phyloP scores from a whole-genome alignment of 768 basidiomycete genomes.

The Collybia mongolica region DNA sequence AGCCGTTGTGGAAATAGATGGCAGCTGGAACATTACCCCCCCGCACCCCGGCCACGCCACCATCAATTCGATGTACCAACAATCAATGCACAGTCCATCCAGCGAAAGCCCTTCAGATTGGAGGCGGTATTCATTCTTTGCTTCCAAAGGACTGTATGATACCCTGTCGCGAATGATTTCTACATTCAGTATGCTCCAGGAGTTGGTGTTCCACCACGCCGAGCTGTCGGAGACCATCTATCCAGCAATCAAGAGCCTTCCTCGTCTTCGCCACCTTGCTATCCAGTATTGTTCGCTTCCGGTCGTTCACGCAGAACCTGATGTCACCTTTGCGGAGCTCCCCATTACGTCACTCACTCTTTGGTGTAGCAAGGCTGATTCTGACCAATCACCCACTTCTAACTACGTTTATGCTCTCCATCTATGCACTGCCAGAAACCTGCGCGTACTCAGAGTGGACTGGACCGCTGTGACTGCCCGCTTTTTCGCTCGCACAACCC shows the following conservation, averaged over 20 bases:
- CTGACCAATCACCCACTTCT: constrained; percentile 6
- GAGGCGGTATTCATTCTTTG: constrained; percentile 9
- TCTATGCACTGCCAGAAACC: constrained; percentile 32
- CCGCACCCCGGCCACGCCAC: constrained; percentile 1
- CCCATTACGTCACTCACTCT: constrained; percentile 43
- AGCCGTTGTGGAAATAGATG: constrained; percentile 15
- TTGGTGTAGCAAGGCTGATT: constrained; percentile 29
- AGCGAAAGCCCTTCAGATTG: neutral
- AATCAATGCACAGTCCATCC: neutral
- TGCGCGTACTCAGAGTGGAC: constrained; percentile 43
- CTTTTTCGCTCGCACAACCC: constrained; percentile 25
- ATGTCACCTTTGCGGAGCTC: constrained; percentile 23
- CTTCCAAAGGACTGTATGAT: constrained; percentile 9
- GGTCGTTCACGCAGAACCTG: constrained; percentile 5
- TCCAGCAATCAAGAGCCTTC: constrained; percentile 32
- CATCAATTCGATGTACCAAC: too few species aligned
- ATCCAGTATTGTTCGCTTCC: constrained; percentile 41
- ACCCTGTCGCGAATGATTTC: constrained; percentile 10
- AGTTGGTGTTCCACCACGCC: constrained; percentile 34
- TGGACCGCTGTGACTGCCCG: constrained; percentile 33
- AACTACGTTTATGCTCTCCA: constrained; percentile 18
- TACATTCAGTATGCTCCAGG: constrained; percentile 32
- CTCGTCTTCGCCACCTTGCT: constrained; percentile 33
- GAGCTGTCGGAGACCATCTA: constrained; percentile 35
- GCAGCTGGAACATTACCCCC: constrained; percentile 9